Evolutionary conservation across 2,329 filamentous ascomycete genomes (phyloP).

Genomic region (Hortaea werneckii): DNA sequence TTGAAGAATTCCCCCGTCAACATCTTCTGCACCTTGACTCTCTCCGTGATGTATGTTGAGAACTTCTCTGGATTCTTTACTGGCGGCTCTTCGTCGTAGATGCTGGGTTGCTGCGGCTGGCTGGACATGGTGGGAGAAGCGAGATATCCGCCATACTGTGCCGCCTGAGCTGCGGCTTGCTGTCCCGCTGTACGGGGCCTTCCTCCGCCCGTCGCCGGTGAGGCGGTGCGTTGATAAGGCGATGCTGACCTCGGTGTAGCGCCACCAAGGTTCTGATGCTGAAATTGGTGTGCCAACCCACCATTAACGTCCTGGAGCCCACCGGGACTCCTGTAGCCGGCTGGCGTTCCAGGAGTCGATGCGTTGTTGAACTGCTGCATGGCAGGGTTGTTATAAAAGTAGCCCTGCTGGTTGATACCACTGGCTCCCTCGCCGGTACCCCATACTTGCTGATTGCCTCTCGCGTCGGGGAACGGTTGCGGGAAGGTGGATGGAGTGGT

Average conservation of each 20-base stretch:
- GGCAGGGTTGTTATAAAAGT: slow-evolving; percentile 42
- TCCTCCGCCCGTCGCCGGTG: slow-evolving; percentile 49
- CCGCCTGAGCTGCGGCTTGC: slow-evolving; percentile 43
- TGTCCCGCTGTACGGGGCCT: slow-evolving; percentile 79
- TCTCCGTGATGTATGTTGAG: slow-evolving; percentile 74
- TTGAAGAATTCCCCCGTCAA: slow-evolving; percentile 80
- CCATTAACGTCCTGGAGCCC: slow-evolving; percentile 73
- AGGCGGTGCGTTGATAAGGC: slow-evolving; percentile 58
- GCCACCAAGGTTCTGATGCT: slow-evolving; percentile 73
- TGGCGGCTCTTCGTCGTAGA: slow-evolving; percentile 59
- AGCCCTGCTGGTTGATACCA: slow-evolving; percentile 34
- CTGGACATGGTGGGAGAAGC: slow-evolving; percentile 51
- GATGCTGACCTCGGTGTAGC: slow-evolving; percentile 53
- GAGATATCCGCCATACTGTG: slow-evolving; percentile 55
- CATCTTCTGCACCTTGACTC: slow-evolving; percentile 55
- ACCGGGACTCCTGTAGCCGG: slow-evolving; percentile 47
- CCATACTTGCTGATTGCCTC: slow-evolving; percentile 53
- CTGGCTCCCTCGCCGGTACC: slow-evolving; percentile 35
- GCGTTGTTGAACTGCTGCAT: slow-evolving; percentile 35
- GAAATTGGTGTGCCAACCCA: slow-evolving; percentile 89
- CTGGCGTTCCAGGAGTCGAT: slow-evolving; percentile 30
- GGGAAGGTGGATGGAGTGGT: slow-evolving; percentile 92
- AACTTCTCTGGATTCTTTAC: slow-evolving; percentile 73
- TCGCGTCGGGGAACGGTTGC: slow-evolving; percentile 61
- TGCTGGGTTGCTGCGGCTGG: slow-evolving; percentile 27